Base-by-base conservation (phyloP, 352 stramenopile genomes). In the Globisporangium solare region DNA sequence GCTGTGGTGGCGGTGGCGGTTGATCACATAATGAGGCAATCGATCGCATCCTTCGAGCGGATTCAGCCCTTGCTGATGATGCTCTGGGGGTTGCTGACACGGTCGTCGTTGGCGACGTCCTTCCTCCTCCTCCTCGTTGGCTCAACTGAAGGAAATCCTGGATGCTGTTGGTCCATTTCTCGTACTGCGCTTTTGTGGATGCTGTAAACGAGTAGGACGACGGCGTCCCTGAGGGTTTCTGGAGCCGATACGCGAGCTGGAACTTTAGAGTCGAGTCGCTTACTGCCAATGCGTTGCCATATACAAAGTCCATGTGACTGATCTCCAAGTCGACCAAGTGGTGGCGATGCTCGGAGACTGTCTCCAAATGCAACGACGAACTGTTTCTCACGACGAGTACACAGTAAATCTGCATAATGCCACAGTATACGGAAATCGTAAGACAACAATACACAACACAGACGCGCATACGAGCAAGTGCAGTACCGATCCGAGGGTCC, bases 401-500 rank as follows among this genome's bases (percentile, higher is more conserved):
- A 27, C 72, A 84, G 32, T 78, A 68, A 14, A 84, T 74, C 74
- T 84, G 46, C 27, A 35, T 4, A 11, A 2, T 27, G 24, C 24
- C 24, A 12, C 15, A 40, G 47, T 50, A 14, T 6, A 58, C 24
- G 15, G 51, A 12, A 47, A 27, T 20, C 20, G 48, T 6, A 41
- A 31, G 7, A 15, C 27, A 40, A n/a, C 17, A 24, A 11, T 13
- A 27, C 12, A 42, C 37, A 20, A 56, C 46, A n/a, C 39, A n/a
- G 54, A 39, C 42, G 4, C 15, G 22, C 20, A 4, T 47, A 14
- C 51, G 17, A 51, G 42, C 51, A 20, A 51, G 42, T 45, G 17
- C 39, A 63, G 45, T 54, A 88, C 76, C 64, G 73, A 79, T 60
- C 79, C 76, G 0, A 86, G 63, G 21, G 76, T 83, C 6, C 64